Percentiles rank a stretch among this genome's conserved stretches.
These are phyloP conservation scores for Cylindrotheca closterium DNA, from an alignment of 108 stramenopile genomes.

Conservation along the genomic window DNA sequence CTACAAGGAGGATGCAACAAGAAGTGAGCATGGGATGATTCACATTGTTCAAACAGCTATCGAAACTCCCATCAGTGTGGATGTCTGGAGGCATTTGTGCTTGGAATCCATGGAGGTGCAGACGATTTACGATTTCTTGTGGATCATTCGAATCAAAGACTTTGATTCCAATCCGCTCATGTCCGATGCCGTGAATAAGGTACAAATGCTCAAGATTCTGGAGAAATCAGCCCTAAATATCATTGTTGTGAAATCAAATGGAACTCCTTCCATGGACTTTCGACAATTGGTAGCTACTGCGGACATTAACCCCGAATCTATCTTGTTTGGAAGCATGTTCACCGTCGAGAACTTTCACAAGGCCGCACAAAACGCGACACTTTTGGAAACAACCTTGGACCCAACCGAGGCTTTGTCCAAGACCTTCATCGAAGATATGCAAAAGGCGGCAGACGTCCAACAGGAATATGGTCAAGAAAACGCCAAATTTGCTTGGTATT, in stretches of 20 bases:
- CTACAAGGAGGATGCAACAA: neutral
- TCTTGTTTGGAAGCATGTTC: neutral
- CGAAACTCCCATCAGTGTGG: neutral
- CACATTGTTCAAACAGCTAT: neutral
- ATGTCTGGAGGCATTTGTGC: constrained; percentile 33
- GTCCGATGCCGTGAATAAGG: neutral
- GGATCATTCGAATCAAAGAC: constrained; percentile 50
- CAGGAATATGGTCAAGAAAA: neutral
- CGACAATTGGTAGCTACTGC: neutral
- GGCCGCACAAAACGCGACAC: neutral
- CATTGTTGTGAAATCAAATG: neutral
- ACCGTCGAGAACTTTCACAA: neutral
- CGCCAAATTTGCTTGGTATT: neutral
- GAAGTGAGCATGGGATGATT: neutral
- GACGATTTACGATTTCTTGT: constrained; percentile 51
- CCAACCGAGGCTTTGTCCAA: neutral
- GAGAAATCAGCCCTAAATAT: neutral
- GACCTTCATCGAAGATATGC: neutral
- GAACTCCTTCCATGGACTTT: neutral
- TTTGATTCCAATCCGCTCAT: neutral
- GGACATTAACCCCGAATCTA: neutral
- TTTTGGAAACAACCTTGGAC: neutral
- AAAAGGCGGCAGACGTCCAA: neutral
- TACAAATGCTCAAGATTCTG: neutral
- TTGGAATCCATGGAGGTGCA: constrained; percentile 41